Evolutionary conservation across 805 yeast species (phyloP).

Genomic region (Saccharomycopsis capsularis): DNA sequence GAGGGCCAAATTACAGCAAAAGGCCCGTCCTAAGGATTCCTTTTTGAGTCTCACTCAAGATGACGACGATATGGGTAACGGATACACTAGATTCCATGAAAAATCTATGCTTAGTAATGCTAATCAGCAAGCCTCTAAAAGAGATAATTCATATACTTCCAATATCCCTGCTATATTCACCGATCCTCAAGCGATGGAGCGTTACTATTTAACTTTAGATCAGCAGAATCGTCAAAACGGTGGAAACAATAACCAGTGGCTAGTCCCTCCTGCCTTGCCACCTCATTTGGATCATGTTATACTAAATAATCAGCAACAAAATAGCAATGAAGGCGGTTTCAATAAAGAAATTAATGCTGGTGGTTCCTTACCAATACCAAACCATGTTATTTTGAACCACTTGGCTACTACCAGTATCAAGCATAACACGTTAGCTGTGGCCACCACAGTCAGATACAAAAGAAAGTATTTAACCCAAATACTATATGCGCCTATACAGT

Average conservation of each 20-base stretch:
- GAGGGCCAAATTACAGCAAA: slow-evolving; percentile 2
- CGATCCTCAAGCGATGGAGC: slow-evolving; percentile 79
- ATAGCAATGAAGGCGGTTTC: slow-evolving; percentile 16
- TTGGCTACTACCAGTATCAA: slow-evolving; percentile 93
- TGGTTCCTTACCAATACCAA: slow-evolving; percentile 55
- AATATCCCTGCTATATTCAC: slow-evolving; percentile 79
- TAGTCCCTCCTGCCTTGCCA: slow-evolving; percentile 94
- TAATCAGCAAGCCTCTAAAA: slow-evolving; percentile 26
- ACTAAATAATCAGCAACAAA: slow-evolving; percentile 40
- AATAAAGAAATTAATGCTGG: slow-evolving; percentile 22
- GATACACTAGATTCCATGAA: slow-evolving; percentile 70
- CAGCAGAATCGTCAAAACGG: slow-evolving; percentile 48
- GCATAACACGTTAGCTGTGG: slow-evolving; percentile 90
- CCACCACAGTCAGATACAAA: slow-evolving; percentile 81
- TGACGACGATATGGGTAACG: slow-evolving; percentile 79
- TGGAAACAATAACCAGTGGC: slow-evolving; percentile 49
- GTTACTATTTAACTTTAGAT: slow-evolving; percentile 70
- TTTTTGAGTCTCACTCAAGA: slow-evolving; percentile 57
- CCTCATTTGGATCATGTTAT: slow-evolving; percentile 95
- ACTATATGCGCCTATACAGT: slow-evolving; percentile 68
- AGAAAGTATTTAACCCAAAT: slow-evolving; percentile 88
- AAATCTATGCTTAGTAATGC: slow-evolving; percentile 33
- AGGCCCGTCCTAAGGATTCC: slow-evolving; percentile 38
- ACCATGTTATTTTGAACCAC: slow-evolving; percentile 90
- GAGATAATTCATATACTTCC: slow-evolving; percentile 40